Evolutionary conservation across 768 basidiomycete genomes (phyloP).

Genomic region (Suillus clintonianus): DNA sequence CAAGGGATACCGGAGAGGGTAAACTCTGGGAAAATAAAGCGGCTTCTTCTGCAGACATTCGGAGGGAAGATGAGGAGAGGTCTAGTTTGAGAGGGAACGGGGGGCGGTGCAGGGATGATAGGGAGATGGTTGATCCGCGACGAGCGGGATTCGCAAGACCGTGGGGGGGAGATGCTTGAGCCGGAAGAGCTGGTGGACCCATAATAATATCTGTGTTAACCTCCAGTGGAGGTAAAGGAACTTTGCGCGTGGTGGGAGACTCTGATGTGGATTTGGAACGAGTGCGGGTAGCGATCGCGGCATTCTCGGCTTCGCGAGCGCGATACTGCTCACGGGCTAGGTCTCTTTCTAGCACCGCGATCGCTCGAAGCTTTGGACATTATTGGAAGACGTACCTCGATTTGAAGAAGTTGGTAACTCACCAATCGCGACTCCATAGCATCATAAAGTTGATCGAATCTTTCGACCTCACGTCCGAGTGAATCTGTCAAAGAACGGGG

Average conservation of each 20-base stretch:
- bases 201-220: conserved; percentile 16
- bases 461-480: conserved; percentile 74
- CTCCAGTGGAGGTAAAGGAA: conserved; percentile 24
- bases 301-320: conserved; percentile 44
- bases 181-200: conserved; percentile 31
- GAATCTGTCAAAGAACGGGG: conserved; percentile 65
- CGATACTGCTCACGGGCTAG: conserved; percentile 61
- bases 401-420: conserved; percentile 26
- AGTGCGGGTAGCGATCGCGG: conserved; percentile 37
- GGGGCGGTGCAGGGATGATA: conserved; percentile 77
- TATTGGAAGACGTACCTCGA: not conserved
- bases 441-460: conserved; percentile 80
- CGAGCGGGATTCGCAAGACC: conserved; percentile 41
- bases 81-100: conserved; percentile 77
- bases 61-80: conserved; percentile 67
- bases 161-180: conserved; percentile 37
- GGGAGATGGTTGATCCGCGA: conserved; percentile 75
- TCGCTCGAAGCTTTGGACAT: conserved; percentile 62
- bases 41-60: conserved; percentile 65
- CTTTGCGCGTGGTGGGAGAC: conserved; percentile 23
- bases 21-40: conserved; percentile 59
- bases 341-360: conserved; percentile 73
- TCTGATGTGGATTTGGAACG: conserved; percentile 21
- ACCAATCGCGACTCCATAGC: conserved; percentile 73
- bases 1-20: conserved; percentile 76